Percentiles rank a stretch among this genome's conserved stretches.
Conservation (phyloP, 2,329 filamentous ascomycete genomes). For the Curvularia lunata region DNA sequence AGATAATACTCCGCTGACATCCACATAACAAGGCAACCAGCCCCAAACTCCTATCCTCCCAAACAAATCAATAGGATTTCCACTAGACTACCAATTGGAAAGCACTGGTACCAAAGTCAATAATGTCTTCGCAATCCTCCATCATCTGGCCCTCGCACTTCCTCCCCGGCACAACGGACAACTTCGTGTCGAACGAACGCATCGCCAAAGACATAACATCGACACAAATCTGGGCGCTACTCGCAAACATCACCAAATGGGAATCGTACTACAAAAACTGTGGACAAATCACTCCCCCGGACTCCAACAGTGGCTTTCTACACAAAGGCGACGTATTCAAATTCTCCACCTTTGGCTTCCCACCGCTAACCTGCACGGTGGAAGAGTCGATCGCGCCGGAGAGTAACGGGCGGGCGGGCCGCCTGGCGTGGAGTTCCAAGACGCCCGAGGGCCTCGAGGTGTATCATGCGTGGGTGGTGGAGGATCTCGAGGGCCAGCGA, state of each 20-base stretch:
- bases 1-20: background rate
- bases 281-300: slow-evolving; percentile 37
- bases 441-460: slow-evolving; percentile 37
- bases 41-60: background rate
- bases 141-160: slow-evolving; percentile 44
- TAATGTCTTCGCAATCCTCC: slow-evolving; percentile 28
- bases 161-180: slow-evolving; percentile 48
- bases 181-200: slow-evolving; percentile 47
- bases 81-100: background rate
- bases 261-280: slow-evolving; percentile 45
- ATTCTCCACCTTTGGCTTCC: slow-evolving; percentile 48
- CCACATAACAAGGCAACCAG: background rate
- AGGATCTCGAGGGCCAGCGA: slow-evolving; percentile 40
- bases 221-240: slow-evolving; percentile 41
- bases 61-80: background rate
- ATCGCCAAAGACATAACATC: slow-evolving; percentile 36
- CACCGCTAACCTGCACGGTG: slow-evolving; percentile 36
- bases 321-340: slow-evolving; percentile 39
- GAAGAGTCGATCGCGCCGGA: slow-evolving; percentile 22
- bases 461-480: slow-evolving; percentile 48
- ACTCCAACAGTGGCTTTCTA: slow-evolving; percentile 26
- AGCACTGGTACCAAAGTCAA: background rate
- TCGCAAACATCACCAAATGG: slow-evolving; percentile 46
- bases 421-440: slow-evolving; percentile 29
- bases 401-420: slow-evolving; percentile 30